Base-by-base conservation (phyloP, 176 grass and related monocot species). In the Zea mays region DNA sequence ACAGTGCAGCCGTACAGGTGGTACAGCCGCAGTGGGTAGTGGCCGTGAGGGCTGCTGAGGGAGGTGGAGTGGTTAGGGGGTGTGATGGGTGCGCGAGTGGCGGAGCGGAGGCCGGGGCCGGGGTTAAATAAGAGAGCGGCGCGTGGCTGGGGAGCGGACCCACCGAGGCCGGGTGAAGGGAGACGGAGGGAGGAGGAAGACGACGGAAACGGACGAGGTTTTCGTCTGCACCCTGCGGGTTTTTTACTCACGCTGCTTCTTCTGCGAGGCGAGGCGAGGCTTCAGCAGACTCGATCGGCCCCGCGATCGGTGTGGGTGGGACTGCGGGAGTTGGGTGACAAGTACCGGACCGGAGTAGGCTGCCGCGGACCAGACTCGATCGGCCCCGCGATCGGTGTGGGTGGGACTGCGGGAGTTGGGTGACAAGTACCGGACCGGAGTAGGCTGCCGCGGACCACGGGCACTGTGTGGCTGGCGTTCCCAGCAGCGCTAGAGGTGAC, bases 41-140 rank as follows among this genome's bases (percentile, higher is more conserved):
- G 81, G 70, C 52, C 27, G 33, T 37, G 76, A 88, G 81, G 20
- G 27, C 75, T 88, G 61, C 61, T 68, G 17, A 59, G 39, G 16
- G 65, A 6, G 10, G 51, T 5, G 41, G 71, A 20, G 55, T 70
- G 62, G 85, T 72, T 78, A 71, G 19, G 42, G 79, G 39, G 5
- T 16, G 34, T 62, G 75, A 74, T 84, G 70, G 81, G 70, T 13
- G 75, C 63, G 63, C 76, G 76, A 83, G 81, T 80, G 86, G 81
- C 73, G 85, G 74, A 78, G 61, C 61, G 48, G 73, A 49, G 67
- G 59, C 44, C 67, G 17, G n/a, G 60, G 8, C 3, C 33, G 42
- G 54, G 81, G 55, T 70, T 84, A 74, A 80, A 73, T 84, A 80
- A 62, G 44, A 4, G 19, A 11, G 41, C 16, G 47, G 48, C 69